A percentile compares a stretch with the other conserved stretches of the same genome.
phyloP scores from a whole-genome alignment of 108 stramenopile genomes.

The Fragilaria crotonensis region DNA sequence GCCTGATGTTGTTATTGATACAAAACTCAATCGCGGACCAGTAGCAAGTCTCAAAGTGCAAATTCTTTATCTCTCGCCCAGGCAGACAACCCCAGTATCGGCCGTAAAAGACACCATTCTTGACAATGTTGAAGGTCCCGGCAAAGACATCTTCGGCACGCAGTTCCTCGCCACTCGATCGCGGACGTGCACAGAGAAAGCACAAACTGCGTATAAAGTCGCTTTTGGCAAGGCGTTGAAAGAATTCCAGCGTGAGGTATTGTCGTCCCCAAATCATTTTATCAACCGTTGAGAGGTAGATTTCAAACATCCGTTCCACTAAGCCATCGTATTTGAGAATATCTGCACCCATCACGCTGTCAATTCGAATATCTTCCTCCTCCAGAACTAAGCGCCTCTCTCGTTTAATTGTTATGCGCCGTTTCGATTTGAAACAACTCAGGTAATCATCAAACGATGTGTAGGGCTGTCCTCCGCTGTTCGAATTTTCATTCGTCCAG shows the following conservation, averaged over 20 bases:
- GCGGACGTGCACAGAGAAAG: slow-evolving; percentile 38
- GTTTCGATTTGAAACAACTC: slow-evolving; percentile 55
- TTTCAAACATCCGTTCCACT: slow-evolving; percentile 47
- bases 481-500: slow-evolving; percentile 43
- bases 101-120: slow-evolving; percentile 61
- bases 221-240: slow-evolving; percentile 34
- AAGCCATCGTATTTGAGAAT: slow-evolving; percentile 43
- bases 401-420: slow-evolving; percentile 48
- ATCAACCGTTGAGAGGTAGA: slow-evolving; percentile 58
- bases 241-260: slow-evolving; percentile 56
- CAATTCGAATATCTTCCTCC: slow-evolving; percentile 43
- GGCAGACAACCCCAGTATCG: slow-evolving; percentile 62
- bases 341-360: slow-evolving; percentile 33
- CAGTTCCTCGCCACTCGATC: slow-evolving; percentile 7
- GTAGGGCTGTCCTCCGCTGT: slow-evolving; percentile 25
- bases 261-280: slow-evolving; percentile 57
- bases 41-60: slow-evolving; percentile 71
- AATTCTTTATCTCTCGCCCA: slow-evolving; percentile 47
- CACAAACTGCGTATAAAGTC: slow-evolving; percentile 42
- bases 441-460: slow-evolving; percentile 54
- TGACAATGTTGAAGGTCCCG: slow-evolving; percentile 62
- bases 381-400: slow-evolving; percentile 43
- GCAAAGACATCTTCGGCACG: slow-evolving; percentile 41
- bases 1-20: slow-evolving; percentile 42
- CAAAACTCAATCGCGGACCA: slow-evolving; percentile 61